These are phyloP conservation scores for Salix koriyanagi DNA, from an alignment of 345 rosid genomes.

Conservation along the genomic window DNA sequence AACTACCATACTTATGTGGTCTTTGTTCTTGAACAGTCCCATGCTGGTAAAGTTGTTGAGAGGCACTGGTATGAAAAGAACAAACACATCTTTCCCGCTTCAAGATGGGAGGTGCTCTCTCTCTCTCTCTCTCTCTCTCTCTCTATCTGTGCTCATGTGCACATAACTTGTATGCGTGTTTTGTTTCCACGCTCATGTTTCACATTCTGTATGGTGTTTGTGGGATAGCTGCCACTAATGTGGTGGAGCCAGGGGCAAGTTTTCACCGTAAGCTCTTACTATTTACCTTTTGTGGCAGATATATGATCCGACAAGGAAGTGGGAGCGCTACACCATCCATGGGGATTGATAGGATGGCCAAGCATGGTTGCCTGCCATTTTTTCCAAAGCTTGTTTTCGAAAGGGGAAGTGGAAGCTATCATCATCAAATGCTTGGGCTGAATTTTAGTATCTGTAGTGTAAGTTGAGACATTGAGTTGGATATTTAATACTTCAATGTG, in stretches of 20 bases:
- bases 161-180: not conserved
- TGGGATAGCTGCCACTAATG: not conserved
- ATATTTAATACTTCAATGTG: not conserved
- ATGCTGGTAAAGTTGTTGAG: conserved; percentile 99
- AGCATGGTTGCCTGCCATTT: not conserved
- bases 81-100: conserved; percentile 98
- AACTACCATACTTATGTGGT: not conserved
- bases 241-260: not conserved
- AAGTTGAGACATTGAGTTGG: not conserved
- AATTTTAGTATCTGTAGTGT: not conserved
- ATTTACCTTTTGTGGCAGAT: conserved; percentile 36
- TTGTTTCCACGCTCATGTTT: not conserved
- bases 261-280: not conserved
- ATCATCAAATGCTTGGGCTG: not conserved
- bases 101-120: conserved; percentile 88
- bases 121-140: not conserved
- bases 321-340: conserved; percentile 95
- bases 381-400: not conserved
- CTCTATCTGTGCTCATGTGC: not conserved
- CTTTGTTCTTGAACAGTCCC: conserved; percentile 51
- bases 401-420: not conserved
- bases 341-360: conserved; percentile 50
- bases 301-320: conserved; percentile 81
- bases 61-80: conserved; percentile 99
- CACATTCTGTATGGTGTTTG: not conserved